Evolutionary conservation across 768 basidiomycete species (phyloP).

Genomic region (Mrakia blollopis): DNA sequence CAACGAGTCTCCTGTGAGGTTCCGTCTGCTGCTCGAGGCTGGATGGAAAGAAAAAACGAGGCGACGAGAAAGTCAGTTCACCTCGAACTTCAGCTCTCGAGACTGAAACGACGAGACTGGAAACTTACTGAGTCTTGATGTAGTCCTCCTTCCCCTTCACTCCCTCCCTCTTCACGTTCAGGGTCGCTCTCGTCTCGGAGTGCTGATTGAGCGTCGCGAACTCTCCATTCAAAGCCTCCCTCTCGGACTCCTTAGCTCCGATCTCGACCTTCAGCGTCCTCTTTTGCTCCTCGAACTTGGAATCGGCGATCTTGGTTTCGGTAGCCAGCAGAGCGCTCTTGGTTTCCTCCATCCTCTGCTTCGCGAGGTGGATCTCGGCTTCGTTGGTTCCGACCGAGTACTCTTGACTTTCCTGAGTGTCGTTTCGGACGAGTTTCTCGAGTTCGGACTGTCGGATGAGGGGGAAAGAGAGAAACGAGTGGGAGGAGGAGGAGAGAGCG

Average conservation of each 20-base stretch:
- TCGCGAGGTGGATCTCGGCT: slow-evolving; percentile 47
- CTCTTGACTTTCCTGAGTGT: slow-evolving; percentile 38
- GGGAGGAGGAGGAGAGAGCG: background rate
- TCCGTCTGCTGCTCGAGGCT: slow-evolving; percentile 62
- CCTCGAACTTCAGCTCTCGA: background rate
- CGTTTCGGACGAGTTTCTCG: slow-evolving; percentile 39
- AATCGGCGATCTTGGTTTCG: background rate
- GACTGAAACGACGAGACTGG: background rate
- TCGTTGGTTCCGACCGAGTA: slow-evolving; percentile 42
- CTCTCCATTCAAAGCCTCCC: slow-evolving; percentile 16
- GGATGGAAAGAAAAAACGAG: slow-evolving; percentile 42
- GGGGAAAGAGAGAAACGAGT: background rate
- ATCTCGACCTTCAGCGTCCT: slow-evolving; percentile 21
- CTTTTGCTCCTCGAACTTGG: slow-evolving; percentile 19
- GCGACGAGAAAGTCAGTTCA: background rate
- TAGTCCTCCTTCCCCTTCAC: slow-evolving; percentile 61
- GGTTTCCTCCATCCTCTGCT: slow-evolving; percentile 53
- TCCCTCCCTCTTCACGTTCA: slow-evolving; percentile 69
- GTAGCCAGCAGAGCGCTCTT: slow-evolving; percentile 41
- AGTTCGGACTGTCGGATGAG: slow-evolving; percentile 35
- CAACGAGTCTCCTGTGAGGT: slow-evolving; percentile 64
- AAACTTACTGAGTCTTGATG: slow-evolving; percentile 61
- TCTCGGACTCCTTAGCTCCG: slow-evolving; percentile 4
- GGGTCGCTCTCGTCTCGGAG: slow-evolving; percentile 57
- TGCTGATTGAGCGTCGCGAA: slow-evolving; percentile 12